Evolutionary conservation across 495 filamentous ascomycete genomes (phyloP).

Genomic region (Podospora pseudopauciseta): DNA sequence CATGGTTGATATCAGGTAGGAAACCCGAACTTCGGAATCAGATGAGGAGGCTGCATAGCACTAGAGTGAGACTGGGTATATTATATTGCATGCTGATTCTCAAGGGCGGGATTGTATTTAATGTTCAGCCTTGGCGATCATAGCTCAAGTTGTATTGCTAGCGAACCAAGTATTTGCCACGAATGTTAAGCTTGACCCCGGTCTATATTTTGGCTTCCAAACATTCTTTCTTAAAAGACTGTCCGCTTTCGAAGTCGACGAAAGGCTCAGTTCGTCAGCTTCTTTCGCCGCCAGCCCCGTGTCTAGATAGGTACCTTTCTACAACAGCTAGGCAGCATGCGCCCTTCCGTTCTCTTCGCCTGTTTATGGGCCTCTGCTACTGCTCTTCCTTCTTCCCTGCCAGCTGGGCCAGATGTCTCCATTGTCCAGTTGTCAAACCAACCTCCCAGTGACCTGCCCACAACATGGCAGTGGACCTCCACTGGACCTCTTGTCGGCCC

Average conservation of each 20-base stretch:
- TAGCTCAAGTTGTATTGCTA: no score
- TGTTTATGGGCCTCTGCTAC: not conserved
- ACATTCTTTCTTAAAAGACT: not conserved
- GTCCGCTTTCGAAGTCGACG: not conserved
- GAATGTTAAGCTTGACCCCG: no score
- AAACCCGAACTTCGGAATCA: not conserved
- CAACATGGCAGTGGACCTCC: slow-evolving; percentile 22
- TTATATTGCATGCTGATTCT: not conserved
- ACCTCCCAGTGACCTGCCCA: slow-evolving; percentile 1
- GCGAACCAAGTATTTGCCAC: no score
- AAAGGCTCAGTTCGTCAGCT: no score
- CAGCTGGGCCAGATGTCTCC: not conserved
- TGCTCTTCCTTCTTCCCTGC: not conserved
- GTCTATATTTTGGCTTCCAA: not conserved
- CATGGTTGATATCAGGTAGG: no score
- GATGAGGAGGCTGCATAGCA: not conserved
- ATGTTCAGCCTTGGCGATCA: no score
- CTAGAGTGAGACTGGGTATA: not conserved
- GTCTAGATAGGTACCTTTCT: no score
- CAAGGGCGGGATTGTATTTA: no score
- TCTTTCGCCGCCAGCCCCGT: no score
- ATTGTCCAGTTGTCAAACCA: not conserved
- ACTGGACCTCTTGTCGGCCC: slow-evolving; percentile 24
- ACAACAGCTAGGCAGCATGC: not conserved
- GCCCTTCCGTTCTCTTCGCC: not conserved